Percentiles rank a stretch among this genome's conserved stretches.
Conservation (phyloP, 164 flowering plant genomes). For the Liriodendron chinense region DNA sequence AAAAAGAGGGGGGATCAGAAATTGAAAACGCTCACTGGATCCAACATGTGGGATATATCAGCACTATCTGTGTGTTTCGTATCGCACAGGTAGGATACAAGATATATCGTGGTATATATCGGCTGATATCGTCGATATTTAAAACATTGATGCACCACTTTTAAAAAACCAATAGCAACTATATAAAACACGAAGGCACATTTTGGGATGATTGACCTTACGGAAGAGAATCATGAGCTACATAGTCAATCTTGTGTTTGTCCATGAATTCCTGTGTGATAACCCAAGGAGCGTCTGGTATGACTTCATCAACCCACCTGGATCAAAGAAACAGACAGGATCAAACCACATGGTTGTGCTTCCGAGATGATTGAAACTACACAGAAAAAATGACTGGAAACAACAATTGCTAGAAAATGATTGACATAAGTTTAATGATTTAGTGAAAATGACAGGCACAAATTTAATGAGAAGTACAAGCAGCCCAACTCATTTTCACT, state of each 20-base stretch:
- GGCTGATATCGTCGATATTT: not conserved
- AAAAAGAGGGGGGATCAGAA: too few species aligned
- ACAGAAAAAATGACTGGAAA: not conserved
- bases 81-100: too few species aligned
- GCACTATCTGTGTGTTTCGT: too few species aligned
- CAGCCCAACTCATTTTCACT: not conserved
- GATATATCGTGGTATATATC: too few species aligned
- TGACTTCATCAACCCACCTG: slow-evolving; percentile 99
- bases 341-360: not conserved
- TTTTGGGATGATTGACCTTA: slow-evolving; percentile 42
- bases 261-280: slow-evolving; percentile 73
- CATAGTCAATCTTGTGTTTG: slow-evolving; percentile 81
- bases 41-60: too few species aligned
- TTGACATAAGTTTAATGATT: not conserved
- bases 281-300: slow-evolving; percentile 99
- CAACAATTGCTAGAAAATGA: not conserved
- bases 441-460: not conserved
- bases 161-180: not conserved
- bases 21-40: too few species aligned
- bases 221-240: slow-evolving; percentile 99
- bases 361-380: not conserved
- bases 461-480: too few species aligned
- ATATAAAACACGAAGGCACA: not conserved
- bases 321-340: slow-evolving; percentile 3
- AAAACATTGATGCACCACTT: not conserved